These are phyloP conservation scores for Scutellaria minor DNA, from an alignment of 257 asterid genomes.

Conservation along the genomic window DNA sequence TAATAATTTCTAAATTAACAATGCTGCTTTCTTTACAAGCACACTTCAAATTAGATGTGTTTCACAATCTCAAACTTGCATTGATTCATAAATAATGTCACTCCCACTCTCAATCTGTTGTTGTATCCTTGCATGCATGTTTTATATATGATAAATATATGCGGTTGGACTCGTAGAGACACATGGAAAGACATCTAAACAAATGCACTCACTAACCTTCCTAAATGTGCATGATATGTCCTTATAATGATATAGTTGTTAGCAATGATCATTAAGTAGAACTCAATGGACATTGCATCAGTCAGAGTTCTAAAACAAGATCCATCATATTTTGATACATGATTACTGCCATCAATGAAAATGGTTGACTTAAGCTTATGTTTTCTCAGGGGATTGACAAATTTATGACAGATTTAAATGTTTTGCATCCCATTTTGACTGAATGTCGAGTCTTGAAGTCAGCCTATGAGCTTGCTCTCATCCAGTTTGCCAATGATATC, in stretches of 20 bases:
- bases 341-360: slow-evolving; percentile 18
- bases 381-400: slow-evolving; percentile 77
- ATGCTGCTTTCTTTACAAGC: slow-evolving; percentile 15
- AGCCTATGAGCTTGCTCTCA: slow-evolving; percentile 70
- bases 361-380: slow-evolving; percentile 26
- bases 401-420: slow-evolving; percentile 64
- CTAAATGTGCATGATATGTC: slow-evolving; percentile 17
- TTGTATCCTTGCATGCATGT: slow-evolving; percentile 14
- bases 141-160: slow-evolving; percentile 9
- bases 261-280: slow-evolving; percentile 16
- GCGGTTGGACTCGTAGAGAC: neutral
- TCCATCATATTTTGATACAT: slow-evolving; percentile 25
- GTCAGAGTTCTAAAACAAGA: slow-evolving; percentile 5
- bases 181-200: neutral
- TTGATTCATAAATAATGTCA: slow-evolving; percentile 13
- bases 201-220: neutral
- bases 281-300: slow-evolving; percentile 9
- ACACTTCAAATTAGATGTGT: slow-evolving; percentile 17
- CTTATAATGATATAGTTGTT: slow-evolving; percentile 20
- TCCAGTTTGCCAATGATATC: slow-evolving; percentile 95
- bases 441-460: slow-evolving; percentile 97
- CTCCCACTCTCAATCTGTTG: slow-evolving; percentile 21
- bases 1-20: slow-evolving; percentile 7
- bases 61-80: slow-evolving; percentile 8
- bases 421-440: slow-evolving; percentile 86